phyloP scores from a whole-genome alignment of 2,329 filamentous ascomycete genomes.

The Cladosporium sp. region DNA sequence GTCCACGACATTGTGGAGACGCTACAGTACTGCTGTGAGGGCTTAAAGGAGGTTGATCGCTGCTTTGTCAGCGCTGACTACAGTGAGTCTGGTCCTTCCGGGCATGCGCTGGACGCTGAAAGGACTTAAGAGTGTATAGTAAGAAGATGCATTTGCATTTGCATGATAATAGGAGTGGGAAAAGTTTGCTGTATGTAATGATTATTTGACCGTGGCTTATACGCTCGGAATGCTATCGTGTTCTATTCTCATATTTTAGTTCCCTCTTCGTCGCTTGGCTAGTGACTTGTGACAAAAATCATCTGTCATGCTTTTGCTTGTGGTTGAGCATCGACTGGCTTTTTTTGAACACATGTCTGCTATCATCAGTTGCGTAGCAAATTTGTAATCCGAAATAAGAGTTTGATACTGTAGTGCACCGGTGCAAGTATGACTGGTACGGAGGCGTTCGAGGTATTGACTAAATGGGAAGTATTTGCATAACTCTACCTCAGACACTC shows the following conservation, averaged over 20 bases:
- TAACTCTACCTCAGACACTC: too few species aligned
- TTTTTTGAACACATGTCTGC: neutral
- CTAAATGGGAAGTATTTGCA: too few species aligned
- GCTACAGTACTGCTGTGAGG: slow-evolving; percentile 62
- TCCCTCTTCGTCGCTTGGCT: neutral
- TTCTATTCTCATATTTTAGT: neutral
- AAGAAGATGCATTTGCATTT: neutral
- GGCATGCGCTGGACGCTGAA: slow-evolving; percentile 40
- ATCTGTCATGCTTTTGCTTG: neutral
- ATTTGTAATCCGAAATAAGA: neutral
- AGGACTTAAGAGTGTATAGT: neutral
- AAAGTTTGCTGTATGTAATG: neutral
- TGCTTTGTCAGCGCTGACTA: slow-evolving; percentile 56
- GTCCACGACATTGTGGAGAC: slow-evolving; percentile 64
- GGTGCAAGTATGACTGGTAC: neutral
- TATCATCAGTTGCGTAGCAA: neutral
- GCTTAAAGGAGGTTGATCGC: slow-evolving; percentile 53
- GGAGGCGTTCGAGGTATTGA: too few species aligned
- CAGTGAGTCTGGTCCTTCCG: slow-evolving; percentile 42
- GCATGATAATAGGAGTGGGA: neutral
- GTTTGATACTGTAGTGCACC: neutral
- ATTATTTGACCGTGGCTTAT: neutral
- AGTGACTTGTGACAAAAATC: neutral
- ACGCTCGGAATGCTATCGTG: neutral
- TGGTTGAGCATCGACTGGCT: neutral